Evolutionary conservation across 1,139 yeast species (phyloP).

Genomic region (Sugiyamaella paludigena): DNA sequence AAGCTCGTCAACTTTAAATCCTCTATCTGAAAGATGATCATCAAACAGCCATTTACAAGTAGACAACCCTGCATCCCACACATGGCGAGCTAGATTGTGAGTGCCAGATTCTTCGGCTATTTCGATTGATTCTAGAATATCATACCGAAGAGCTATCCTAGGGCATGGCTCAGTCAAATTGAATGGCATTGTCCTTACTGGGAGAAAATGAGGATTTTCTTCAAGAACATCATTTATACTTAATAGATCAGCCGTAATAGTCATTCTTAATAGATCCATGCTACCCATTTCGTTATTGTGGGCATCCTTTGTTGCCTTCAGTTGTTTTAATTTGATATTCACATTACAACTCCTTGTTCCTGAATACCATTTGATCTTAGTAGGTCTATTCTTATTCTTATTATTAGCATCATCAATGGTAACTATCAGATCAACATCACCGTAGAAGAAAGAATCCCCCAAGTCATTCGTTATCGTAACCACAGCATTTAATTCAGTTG

Average conservation of each 20-base stretch:
- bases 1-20: background rate
- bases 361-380: constrained; percentile 10
- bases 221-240: constrained; percentile 3
- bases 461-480: constrained; percentile 36
- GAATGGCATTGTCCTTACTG: constrained; percentile 5
- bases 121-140: constrained; percentile 1
- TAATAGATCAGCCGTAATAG: background rate
- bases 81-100: constrained; percentile 21
- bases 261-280: too few species aligned
- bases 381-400: background rate
- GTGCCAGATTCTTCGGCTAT: constrained; percentile 21
- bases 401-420: background rate
- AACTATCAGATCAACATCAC: constrained; percentile 22
- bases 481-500: constrained; percentile 23
- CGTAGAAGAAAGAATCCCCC: constrained; percentile 35
- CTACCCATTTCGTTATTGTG: too few species aligned
- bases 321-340: background rate
- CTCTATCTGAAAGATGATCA: background rate
- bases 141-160: constrained; percentile 6
- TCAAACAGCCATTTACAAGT: constrained; percentile 11
- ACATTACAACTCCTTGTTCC: constrained; percentile 10
- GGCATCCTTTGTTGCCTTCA: background rate
- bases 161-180: background rate
- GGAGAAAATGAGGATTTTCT: constrained; percentile 11
- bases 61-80: constrained; percentile 26